A percentile compares a stretch with the other conserved stretches of the same genome.
These are phyloP conservation scores for Plantago coronopus DNA, from an alignment of 305 asterid genomes.

Conservation along the genomic window DNA sequence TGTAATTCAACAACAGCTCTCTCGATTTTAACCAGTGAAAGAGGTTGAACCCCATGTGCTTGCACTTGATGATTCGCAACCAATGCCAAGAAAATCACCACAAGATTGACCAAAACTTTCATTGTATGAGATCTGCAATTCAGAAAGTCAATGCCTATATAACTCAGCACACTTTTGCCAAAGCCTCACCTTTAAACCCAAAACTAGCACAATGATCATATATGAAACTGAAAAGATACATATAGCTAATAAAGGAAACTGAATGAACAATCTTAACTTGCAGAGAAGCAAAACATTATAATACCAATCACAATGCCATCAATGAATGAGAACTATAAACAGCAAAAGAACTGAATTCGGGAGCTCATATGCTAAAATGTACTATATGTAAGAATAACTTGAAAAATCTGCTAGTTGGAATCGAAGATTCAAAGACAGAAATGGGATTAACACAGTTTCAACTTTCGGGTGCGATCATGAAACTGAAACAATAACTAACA, in stretches of 20 bases:
- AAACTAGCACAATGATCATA: not conserved
- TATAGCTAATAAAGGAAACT: not conserved
- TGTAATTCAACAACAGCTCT: slow-evolving; percentile 55
- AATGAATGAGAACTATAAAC: too few relatives aligned
- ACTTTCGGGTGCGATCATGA: too few relatives aligned
- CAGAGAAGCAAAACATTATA: too few relatives aligned
- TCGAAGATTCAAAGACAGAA: too few relatives aligned
- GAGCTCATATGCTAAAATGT: too few relatives aligned
- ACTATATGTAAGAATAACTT: too few relatives aligned
- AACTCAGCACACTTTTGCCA: slow-evolving; percentile 7
- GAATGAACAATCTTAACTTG: not conserved
- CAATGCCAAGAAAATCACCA: slow-evolving; percentile 48
- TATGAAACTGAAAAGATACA: not conserved
- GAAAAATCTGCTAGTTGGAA: too few relatives aligned
- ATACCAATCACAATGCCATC: too few relatives aligned
- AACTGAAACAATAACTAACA: too few relatives aligned
- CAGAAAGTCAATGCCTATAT: slow-evolving; percentile 24
- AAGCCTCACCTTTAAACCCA: not conserved
- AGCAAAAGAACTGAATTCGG: too few relatives aligned
- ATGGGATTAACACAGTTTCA: too few relatives aligned
- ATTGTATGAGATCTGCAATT: slow-evolving; percentile 31
- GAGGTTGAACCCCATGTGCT: slow-evolving; percentile 74
- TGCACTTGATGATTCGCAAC: slow-evolving; percentile 39
- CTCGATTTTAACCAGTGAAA: slow-evolving; percentile 51
- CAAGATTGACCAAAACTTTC: slow-evolving; percentile 30